A percentile compares a stretch with the other conserved stretches of the same genome.
Conservation (phyloP, 805 yeast genomes). For the Allodekkera sacchari region DNA sequence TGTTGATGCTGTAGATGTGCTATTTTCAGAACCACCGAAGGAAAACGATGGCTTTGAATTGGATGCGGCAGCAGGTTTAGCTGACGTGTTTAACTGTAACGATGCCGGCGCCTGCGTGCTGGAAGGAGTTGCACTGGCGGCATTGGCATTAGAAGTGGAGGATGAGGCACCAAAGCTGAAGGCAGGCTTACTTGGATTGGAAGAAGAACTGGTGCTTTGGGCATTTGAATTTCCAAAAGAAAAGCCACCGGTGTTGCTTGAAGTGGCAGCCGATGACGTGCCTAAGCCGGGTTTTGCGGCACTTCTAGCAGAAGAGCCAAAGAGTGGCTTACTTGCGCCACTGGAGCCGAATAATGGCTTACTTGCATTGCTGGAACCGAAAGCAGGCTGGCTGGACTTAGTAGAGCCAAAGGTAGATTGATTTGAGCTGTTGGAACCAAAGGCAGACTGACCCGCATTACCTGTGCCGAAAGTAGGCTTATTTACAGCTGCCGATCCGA, state of each 20-base stretch:
- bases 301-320: background rate
- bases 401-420: slow-evolving; percentile 1
- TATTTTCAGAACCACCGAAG: slow-evolving; percentile 11
- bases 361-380: slow-evolving; percentile 1
- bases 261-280: background rate
- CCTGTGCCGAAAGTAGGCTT: slow-evolving; percentile 3
- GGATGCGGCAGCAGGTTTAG: background rate
- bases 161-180: slow-evolving; percentile 16
- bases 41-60: slow-evolving; percentile 12
- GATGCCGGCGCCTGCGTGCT: slow-evolving; percentile 8
- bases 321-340: background rate
- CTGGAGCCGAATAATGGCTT: slow-evolving; percentile 1
- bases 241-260: slow-evolving; percentile 4
- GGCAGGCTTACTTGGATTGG: slow-evolving; percentile 8
- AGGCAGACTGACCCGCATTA: slow-evolving; percentile 4
- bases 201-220: background rate
- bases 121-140: slow-evolving; percentile 2
- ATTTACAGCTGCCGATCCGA: slow-evolving; percentile 1
- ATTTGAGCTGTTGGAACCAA: slow-evolving; percentile 3
- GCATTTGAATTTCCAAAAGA: slow-evolving; percentile 3
- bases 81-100: slow-evolving; percentile 2
- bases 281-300: background rate
- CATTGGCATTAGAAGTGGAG: slow-evolving; percentile 7
- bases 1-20: slow-evolving; percentile 3
- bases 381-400: slow-evolving; percentile 3